Evolutionary conservation across 2,329 filamentous ascomycete species (phyloP).

Genomic region (Fusarium nygamai): DNA sequence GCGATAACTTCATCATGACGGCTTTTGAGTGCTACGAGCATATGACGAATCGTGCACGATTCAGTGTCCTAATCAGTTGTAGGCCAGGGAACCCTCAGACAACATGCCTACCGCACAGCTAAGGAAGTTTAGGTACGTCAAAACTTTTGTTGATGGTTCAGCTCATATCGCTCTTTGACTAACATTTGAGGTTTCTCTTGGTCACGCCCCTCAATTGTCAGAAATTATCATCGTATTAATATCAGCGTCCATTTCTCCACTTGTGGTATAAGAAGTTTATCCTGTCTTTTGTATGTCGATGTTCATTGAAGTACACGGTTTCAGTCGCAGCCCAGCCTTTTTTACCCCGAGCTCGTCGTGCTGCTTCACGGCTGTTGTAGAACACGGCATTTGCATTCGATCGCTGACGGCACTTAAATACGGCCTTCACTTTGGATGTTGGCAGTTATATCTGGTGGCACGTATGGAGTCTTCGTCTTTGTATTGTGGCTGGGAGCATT

Average conservation of each 20-base stretch:
- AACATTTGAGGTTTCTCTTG: neutral
- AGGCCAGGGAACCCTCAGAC: neutral
- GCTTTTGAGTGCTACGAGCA: neutral
- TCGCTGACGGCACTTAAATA: neutral
- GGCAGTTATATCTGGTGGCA: neutral
- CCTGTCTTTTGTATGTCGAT: neutral
- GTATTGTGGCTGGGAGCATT: neutral
- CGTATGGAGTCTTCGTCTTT: neutral
- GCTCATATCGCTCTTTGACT: neutral
- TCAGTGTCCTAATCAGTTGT: neutral
- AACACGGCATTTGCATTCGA: neutral
- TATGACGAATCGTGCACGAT: neutral
- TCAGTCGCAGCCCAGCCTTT: neutral
- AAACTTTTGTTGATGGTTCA: neutral
- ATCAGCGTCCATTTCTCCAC: neutral
- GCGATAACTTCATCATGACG: conserved; percentile 13
- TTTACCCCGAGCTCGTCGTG: neutral
- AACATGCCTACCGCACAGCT: neutral
- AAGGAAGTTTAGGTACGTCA: neutral
- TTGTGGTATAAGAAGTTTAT: neutral
- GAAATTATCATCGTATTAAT: neutral
- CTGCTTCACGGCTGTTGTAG: neutral
- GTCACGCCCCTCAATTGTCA: neutral
- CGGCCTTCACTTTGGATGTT: neutral
- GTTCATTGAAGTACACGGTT: no score